phyloP scores from a whole-genome alignment of 805 yeast species.

The Pichia exigua region DNA sequence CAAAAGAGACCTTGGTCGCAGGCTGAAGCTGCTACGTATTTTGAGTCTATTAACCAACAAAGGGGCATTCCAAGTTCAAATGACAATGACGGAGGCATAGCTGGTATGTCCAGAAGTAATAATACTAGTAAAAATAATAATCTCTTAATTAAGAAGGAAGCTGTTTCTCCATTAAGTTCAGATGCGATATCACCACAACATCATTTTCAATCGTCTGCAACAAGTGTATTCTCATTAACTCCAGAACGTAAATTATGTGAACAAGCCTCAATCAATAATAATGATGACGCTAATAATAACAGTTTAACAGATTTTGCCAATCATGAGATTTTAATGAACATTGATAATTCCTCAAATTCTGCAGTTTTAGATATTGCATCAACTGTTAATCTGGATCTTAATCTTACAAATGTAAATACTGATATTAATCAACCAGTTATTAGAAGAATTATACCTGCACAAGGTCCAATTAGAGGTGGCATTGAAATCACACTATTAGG shows the following conservation, averaged over 20 bases:
- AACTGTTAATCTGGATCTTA: neutral
- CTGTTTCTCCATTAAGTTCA: conserved; percentile 25
- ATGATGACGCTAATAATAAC: no score
- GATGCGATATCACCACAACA: conserved; percentile 28
- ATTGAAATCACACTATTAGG: conserved; percentile 91
- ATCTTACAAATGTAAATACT: neutral
- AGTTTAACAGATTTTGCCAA: neutral
- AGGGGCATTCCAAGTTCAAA: conserved; percentile 9
- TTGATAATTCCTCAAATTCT: neutral
- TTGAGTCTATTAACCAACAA: conserved; percentile 22
- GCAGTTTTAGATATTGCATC: neutral
- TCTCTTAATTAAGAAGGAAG: conserved; percentile 19
- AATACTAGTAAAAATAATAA: neutral
- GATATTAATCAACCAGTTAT: conserved; percentile 41
- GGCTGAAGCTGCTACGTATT: conserved; percentile 18
- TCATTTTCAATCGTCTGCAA: conserved; percentile 24
- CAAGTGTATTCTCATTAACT: conserved; percentile 26
- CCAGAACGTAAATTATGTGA: conserved; percentile 22
- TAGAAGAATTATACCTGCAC: conserved; percentile 87
- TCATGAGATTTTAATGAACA: neutral
- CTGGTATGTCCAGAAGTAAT: neutral
- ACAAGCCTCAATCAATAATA: neutral
- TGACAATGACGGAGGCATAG: conserved; percentile 3
- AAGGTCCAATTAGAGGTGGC: conserved; percentile 95
- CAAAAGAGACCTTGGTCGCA: conserved; percentile 30